These are phyloP conservation scores for Betula pendula DNA, from an alignment of 306 rosid genomes.

Conservation along the genomic window DNA sequence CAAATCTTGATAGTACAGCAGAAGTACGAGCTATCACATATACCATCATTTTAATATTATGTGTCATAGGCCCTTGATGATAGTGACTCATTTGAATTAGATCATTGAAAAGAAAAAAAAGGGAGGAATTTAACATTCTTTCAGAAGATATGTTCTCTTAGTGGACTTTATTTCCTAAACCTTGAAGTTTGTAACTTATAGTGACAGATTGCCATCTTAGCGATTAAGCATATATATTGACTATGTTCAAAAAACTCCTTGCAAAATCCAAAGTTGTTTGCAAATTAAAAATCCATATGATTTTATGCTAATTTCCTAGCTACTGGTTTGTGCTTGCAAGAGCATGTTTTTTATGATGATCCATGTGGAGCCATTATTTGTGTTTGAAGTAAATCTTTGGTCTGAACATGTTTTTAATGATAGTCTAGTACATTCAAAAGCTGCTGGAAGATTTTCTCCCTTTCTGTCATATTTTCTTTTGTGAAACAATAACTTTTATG, in stretches of 20 bases:
- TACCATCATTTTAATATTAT: conserved; percentile 1
- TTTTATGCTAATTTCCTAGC: background rate
- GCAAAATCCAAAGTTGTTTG: background rate
- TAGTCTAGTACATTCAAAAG: background rate
- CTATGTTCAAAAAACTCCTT: background rate
- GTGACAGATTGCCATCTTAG: background rate
- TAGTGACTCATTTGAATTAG: conserved; percentile 11
- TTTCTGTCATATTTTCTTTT: background rate
- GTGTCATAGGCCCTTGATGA: conserved; percentile 17
- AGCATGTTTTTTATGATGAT: background rate
- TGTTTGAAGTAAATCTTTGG: background rate
- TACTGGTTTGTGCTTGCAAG: background rate
- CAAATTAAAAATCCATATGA: background rate
- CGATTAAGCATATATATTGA: background rate
- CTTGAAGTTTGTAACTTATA: background rate
- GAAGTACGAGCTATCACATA: conserved; percentile 66
- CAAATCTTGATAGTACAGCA: conserved; percentile 97
- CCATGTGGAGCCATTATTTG: background rate
- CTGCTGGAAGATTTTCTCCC: background rate
- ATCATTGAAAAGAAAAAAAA: conserved; percentile 21
- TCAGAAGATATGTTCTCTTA: background rate
- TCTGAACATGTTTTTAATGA: background rate
- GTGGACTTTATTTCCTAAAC: background rate
- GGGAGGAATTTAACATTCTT: conserved; percentile 15
- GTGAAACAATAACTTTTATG: background rate